Base-by-base conservation (phyloP, 441 rosid species). In the Eruca vesicaria region DNA sequence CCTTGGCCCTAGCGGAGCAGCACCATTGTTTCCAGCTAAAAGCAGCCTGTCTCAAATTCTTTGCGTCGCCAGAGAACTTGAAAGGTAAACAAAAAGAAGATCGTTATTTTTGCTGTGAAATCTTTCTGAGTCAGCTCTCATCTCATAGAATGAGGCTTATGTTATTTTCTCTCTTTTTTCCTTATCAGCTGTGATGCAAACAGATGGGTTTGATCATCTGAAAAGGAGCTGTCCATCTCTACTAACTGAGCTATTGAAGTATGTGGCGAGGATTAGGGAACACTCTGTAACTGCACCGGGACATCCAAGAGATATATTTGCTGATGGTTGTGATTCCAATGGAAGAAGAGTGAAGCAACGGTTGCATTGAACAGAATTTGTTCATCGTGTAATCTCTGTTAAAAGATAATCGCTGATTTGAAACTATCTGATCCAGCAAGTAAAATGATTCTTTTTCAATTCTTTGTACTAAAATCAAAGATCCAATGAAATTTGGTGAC, bases 1-100 rank as follows among this genome's bases (percentile, higher is more conserved):
- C 97, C 48, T 85, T 94, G 76, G 97, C 96, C 63, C 84, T 94
- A 86, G 98, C 97, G 15, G 97, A 94, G 81, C 97, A 89, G 84
- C 98, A 92, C 72, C 95, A 90, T 19, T 90, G 97, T 81, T 82
- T 80, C 82, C 87, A 83, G 64, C 75, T 94, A 67, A 94, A 94
- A 85, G 77, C 82, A 14, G 89, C 84, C 32, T 90, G 98, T 79
- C 90, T 92, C 78, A 92, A 86, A 82, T 94, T 90, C 38, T 77
- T 89, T 18, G 90, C 97, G 0, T 67, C 73, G 81, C 97, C 90
- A 4, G 95, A 86, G 84, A 92, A 92, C 79, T 81, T 92, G 68
- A 90, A 81, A 87, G 97, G 98, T 88, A 59, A 66, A 36, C 16
- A 48, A 28, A 66, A 9, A 1, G 50, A 12, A 20, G 38, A 43